Evolutionary conservation across 2,329 filamentous ascomycete species (phyloP).

Genomic region (Beauveria rudraprayagi): DNA sequence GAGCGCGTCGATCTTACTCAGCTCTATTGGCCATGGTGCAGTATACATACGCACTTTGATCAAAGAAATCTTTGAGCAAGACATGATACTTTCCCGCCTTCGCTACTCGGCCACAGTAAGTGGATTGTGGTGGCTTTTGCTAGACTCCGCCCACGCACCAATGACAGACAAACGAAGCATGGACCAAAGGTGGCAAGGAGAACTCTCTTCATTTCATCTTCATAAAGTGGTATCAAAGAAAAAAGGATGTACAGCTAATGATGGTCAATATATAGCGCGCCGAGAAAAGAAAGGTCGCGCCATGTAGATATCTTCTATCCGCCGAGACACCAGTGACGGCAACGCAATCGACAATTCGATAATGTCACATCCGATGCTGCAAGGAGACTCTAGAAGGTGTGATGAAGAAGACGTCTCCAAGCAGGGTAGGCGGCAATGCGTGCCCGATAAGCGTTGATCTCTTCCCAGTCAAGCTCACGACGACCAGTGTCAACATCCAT

Average conservation of each 20-base stretch:
- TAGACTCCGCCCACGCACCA: neutral
- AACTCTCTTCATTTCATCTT: slow-evolving; percentile 1
- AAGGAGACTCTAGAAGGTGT: slow-evolving; percentile 23
- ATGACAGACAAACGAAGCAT: neutral
- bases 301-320: neutral
- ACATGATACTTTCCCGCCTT: neutral
- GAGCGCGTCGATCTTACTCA: too few species aligned
- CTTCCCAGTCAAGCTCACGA: slow-evolving; percentile 55
- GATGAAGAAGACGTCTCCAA: slow-evolving; percentile 32
- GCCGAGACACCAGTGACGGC: neutral
- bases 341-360: neutral
- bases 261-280: neutral
- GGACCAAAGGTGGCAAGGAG: neutral
- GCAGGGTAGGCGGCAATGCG: slow-evolving; percentile 39
- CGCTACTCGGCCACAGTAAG: neutral
- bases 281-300: neutral
- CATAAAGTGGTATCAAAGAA: slow-evolving; percentile 6
- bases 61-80: neutral
- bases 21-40: too few species aligned
- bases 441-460: slow-evolving; percentile 45
- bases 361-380: neutral
- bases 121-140: neutral
- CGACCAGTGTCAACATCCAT: slow-evolving; percentile 62
- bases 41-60: neutral
- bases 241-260: slow-evolving; percentile 5